These are phyloP conservation scores for Musa balbisiana DNA, from an alignment of 202 grass and related monocot species.

Conservation along the genomic window DNA sequence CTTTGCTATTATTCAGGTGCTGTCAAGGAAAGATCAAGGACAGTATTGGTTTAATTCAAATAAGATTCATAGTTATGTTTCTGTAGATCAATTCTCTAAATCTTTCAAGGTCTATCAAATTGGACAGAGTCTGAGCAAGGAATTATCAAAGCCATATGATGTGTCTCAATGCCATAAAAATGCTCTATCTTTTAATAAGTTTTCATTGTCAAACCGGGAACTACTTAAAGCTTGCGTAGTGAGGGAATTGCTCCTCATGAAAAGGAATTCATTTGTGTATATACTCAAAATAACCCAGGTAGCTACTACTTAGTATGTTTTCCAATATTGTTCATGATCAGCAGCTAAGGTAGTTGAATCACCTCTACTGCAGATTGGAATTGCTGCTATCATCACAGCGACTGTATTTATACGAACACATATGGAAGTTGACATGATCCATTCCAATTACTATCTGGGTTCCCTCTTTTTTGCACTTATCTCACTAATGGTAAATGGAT, in stretches of 20 bases:
- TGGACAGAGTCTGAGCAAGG: slow-evolving; percentile 34
- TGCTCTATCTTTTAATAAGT: slow-evolving; percentile 55
- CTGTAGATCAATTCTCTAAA: slow-evolving; percentile 39
- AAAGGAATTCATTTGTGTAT: slow-evolving; percentile 61
- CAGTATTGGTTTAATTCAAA: slow-evolving; percentile 50
- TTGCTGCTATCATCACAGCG: slow-evolving; percentile 51
- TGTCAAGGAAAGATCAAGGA: slow-evolving; percentile 80
- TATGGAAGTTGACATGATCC: slow-evolving; percentile 42
- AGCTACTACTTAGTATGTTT: background rate
- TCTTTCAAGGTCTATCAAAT: slow-evolving; percentile 46
- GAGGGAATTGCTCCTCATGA: slow-evolving; percentile 75
- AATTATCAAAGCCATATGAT: slow-evolving; percentile 46
- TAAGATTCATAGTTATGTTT: slow-evolving; percentile 48
- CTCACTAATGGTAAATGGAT: slow-evolving; percentile 56
- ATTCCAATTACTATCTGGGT: slow-evolving; percentile 74
- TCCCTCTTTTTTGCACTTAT: slow-evolving; percentile 64
- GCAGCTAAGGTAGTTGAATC: background rate
- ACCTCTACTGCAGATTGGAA: slow-evolving; percentile 39
- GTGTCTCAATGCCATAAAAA: slow-evolving; percentile 34
- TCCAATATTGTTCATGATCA: background rate
- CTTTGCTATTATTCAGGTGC: slow-evolving; percentile 33
- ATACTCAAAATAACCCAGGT: slow-evolving; percentile 61
- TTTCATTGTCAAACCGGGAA: slow-evolving; percentile 65
- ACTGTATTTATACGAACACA: slow-evolving; percentile 63
- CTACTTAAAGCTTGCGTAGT: slow-evolving; percentile 66